Conservation (phyloP, 164 flowering plant species). For the Umbilicus rupestris region DNA sequence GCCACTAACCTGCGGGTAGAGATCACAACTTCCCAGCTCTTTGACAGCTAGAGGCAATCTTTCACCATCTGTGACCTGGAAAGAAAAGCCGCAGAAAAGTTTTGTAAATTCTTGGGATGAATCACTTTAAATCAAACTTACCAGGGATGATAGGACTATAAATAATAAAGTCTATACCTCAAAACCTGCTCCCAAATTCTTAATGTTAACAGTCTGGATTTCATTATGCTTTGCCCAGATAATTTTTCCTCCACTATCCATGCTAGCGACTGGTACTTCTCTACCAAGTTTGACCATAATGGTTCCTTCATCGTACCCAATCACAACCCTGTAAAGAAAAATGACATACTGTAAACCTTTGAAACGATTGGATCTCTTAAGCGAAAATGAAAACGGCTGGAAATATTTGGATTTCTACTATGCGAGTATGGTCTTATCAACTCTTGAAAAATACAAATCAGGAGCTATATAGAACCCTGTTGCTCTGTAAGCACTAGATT, state of each 20-base stretch:
- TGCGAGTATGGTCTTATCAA: not conserved
- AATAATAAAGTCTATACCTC: slow-evolving; percentile 46
- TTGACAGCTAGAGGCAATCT: slow-evolving; percentile 90
- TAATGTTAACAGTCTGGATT: slow-evolving; percentile 89
- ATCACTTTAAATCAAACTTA: not conserved
- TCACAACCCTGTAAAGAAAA: slow-evolving; percentile 52
- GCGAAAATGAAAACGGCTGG: not conserved
- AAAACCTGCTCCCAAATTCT: slow-evolving; percentile 83
- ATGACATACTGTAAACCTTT: not conserved
- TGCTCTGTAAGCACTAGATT: not conserved
- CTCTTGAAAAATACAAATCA: not conserved
- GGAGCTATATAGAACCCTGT: not conserved
- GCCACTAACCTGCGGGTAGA: slow-evolving; percentile 79
- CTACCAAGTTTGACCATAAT: slow-evolving; percentile 89
- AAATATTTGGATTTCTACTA: not conserved
- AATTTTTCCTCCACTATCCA: slow-evolving; percentile 94
- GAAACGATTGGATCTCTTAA: not conserved
- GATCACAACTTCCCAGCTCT: slow-evolving; percentile 95
- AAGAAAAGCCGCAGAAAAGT: not conserved
- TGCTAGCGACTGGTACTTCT: slow-evolving; percentile 92
- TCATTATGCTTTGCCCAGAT: slow-evolving; percentile 99
- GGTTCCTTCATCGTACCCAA: slow-evolving; percentile 96
- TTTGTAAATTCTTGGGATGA: too few species aligned
- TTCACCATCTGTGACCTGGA: slow-evolving; percentile 88
- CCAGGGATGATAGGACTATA: not conserved